Evolutionary conservation across 495 filamentous ascomycete genomes (phyloP).

Genomic region (Bacidia rubella): DNA sequence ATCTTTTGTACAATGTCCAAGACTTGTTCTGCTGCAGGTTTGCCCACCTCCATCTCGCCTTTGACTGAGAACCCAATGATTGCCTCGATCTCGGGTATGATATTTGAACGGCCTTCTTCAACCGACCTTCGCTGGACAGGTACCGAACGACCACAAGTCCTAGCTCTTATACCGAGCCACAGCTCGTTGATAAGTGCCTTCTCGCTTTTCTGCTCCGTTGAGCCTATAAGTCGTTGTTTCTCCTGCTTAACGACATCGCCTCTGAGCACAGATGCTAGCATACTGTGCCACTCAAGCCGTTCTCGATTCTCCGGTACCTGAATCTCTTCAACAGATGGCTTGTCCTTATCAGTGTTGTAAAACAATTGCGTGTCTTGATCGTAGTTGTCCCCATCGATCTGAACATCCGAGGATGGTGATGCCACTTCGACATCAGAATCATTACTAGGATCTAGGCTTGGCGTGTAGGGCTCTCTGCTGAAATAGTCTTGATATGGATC

Average conservation of each 20-base stretch:
- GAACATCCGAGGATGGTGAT: conserved; percentile 71
- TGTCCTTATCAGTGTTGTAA: conserved; percentile 70
- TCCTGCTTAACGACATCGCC: conserved; percentile 96
- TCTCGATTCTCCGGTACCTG: conserved; percentile 81
- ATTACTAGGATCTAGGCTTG: conserved; percentile 47
- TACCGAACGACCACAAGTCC: conserved; percentile 67
- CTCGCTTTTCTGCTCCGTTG: conserved; percentile 60
- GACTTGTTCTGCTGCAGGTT: conserved; percentile 73
- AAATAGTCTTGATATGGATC: conserved; percentile 65
- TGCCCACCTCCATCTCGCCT: conserved; percentile 82
- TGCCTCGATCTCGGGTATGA: conserved; percentile 64
- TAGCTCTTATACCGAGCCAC: conserved; percentile 78
- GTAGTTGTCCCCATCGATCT: conserved; percentile 59
- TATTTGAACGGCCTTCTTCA: conserved; percentile 57
- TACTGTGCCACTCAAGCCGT: conserved; percentile 92
- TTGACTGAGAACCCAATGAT: conserved; percentile 89
- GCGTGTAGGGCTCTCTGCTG: conserved; percentile 52
- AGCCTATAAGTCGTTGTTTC: conserved; percentile 84
- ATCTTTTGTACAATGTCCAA: conserved; percentile 78
- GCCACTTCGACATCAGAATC: conserved; percentile 86
- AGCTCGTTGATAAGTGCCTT: conserved; percentile 65
- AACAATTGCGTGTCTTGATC: conserved; percentile 90
- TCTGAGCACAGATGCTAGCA: conserved; percentile 89
- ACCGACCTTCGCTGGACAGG: conserved; percentile 70
- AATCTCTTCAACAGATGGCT: conserved; percentile 78